Conservation (phyloP, 352 stramenopile genomes). For the Globisporangium viniferum region DNA sequence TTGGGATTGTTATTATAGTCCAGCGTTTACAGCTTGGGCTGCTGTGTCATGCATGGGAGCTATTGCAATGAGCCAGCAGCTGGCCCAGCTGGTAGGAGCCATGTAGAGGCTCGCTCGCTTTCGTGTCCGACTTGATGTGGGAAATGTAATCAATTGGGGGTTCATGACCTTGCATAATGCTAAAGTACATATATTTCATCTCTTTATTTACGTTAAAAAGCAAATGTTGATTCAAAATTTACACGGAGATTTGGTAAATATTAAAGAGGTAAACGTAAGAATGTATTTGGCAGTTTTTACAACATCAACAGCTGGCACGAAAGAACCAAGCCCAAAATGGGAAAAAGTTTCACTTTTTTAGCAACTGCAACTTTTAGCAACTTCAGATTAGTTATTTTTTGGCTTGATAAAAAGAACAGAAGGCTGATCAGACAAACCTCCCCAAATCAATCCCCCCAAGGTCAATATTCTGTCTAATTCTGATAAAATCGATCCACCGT, state of each 20-base stretch:
- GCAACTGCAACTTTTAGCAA: no score
- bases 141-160: background rate
- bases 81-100: constrained; percentile 14
- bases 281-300: background rate
- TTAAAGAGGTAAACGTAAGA: background rate
- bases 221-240: no score
- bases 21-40: background rate
- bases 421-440: no score
- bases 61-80: background rate
- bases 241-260: background rate
- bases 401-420: no score
- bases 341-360: no score
- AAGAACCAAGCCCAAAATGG: background rate
- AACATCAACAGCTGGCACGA: background rate
- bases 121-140: constrained; percentile 10
- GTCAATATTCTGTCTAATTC: no score
- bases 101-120: constrained; percentile 7
- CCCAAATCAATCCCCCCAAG: no score
- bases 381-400: no score
- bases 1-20: background rate
- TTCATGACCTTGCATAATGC: background rate
- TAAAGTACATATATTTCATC: background rate
- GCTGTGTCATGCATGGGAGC: background rate
- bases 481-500: no score
- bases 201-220: background rate